Evolutionary conservation across 2,329 filamentous ascomycete species (phyloP).

Genomic region (Pseudogymnoascus destructans): DNA sequence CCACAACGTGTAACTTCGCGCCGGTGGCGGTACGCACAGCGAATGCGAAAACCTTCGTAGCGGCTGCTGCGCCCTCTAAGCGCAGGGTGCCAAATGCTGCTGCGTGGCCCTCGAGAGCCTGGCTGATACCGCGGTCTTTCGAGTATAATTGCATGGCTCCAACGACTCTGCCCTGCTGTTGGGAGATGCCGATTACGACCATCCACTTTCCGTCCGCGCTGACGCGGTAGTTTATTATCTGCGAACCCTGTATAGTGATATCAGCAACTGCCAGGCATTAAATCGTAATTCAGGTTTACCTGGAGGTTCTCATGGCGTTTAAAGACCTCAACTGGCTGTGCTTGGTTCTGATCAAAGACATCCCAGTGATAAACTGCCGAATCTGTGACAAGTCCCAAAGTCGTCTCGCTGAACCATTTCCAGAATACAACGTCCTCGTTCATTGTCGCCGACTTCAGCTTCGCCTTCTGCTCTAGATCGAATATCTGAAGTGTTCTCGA

Average conservation of each 20-base stretch:
- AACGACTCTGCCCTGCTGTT: constrained; percentile 83
- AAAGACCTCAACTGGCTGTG: constrained; percentile 77
- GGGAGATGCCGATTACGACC: constrained; percentile 91
- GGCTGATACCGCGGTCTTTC: constrained; percentile 88
- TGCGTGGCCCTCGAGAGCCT: constrained; percentile 94
- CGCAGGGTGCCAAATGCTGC: constrained; percentile 84
- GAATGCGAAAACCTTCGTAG: constrained; percentile 95
- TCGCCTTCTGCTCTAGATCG: constrained; percentile 82
- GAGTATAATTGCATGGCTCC: constrained; percentile 97
- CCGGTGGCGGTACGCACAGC: constrained; percentile 80
- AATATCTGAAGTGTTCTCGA: constrained; percentile 94
- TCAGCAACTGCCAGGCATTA: constrained; percentile 12
- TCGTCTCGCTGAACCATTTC: constrained; percentile 94
- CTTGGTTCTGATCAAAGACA: constrained; percentile 72
- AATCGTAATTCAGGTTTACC: constrained; percentile 38
- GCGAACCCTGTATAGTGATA: constrained; percentile 55
- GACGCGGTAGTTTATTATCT: constrained; percentile 99
- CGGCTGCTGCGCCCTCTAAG: constrained; percentile 75
- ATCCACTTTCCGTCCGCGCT: constrained; percentile 97
- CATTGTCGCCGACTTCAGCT: constrained; percentile 94
- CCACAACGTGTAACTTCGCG: constrained; percentile 93
- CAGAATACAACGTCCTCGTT: constrained; percentile 96
- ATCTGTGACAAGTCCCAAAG: constrained; percentile 81
- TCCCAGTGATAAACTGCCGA: constrained; percentile 95
- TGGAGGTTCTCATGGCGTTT: constrained; percentile 83